Evolutionary conservation across 2,329 filamentous ascomycete genomes (phyloP), one percentile per base, ranked within the genome.

Genomic region (Juglanconis sp.): DNA sequence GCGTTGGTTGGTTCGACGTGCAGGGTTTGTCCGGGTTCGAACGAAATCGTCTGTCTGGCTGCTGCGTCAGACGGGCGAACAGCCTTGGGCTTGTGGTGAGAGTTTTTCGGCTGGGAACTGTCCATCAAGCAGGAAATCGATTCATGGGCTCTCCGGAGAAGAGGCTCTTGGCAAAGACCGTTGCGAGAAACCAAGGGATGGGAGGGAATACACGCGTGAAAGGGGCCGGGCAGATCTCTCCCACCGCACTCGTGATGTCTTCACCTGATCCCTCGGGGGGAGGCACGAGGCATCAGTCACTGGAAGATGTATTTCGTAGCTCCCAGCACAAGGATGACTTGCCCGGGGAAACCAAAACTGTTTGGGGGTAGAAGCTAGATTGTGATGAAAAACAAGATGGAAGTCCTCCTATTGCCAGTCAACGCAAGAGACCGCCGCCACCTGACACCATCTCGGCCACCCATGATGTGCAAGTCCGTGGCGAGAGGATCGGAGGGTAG

Each of bases 341-440:
- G 32, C 10, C 15, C 3, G 31, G 24, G 24, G n/a, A 31, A 8
- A 17, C 38, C 52, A 48, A 17, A 35, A 36, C 13, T 49, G 47
- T 52, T 56, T 53, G 48, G 44, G 40, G 57, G 59, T 61, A n/a
- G 61, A 53, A 55, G 64, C 60, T 56, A 31, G 42, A 60, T 56
- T 56, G 49, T 48, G 15, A 40, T 30, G 42, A 52, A 55, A 35
- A 46, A 59, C 30, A 34, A 34, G 48, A 59, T 46, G 42, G 36
- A 11, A 55, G 56, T 34, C 56, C 50, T 53, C 56, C 24, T 32
- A 32, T 49, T 32, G 47, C 9, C 46, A 10, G n/a, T 30, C 46
- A 17, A 24, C 36, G 24, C 24, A 53, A 65, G 53, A 65, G 64
- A 65, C 65, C 53, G 48, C 65, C 53, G 59, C 11, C 62, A 57